Percentiles rank a stretch among this genome's conserved stretches.
phyloP scores from a whole-genome alignment of 345 rosid species.

The Camelina hispida region DNA sequence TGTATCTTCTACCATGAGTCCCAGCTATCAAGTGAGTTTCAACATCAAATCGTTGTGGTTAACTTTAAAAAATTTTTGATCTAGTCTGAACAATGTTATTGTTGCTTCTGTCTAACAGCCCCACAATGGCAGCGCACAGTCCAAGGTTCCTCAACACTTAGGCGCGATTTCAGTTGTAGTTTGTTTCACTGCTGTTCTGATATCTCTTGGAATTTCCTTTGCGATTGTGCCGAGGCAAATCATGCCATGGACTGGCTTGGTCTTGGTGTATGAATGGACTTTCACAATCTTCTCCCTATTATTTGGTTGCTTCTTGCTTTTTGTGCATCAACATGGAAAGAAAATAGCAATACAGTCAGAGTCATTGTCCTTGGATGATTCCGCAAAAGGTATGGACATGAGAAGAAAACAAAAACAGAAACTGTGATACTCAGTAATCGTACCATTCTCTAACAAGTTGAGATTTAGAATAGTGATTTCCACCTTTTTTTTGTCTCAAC shows the following conservation, averaged over 20 bases:
- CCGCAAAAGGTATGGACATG: slow-evolving; percentile 67
- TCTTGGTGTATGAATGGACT: slow-evolving; percentile 91
- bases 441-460: slow-evolving; percentile 2
- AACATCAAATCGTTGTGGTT: not conserved
- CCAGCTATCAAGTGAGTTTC: slow-evolving; percentile 59
- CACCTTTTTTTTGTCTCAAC: slow-evolving; percentile 26
- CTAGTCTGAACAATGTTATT: slow-evolving; percentile 2
- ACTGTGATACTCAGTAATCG: not conserved
- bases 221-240: slow-evolving; percentile 84
- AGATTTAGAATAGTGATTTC: slow-evolving; percentile 1
- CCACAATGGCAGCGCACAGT: slow-evolving; percentile 49
- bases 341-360: slow-evolving; percentile 57
- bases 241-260: slow-evolving; percentile 93
- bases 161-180: slow-evolving; percentile 67
- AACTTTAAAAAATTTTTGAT: not conserved
- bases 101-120: slow-evolving; percentile 47
- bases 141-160: slow-evolving; percentile 72
- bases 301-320: slow-evolving; percentile 73
- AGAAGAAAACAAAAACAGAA: slow-evolving; percentile 11
- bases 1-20: slow-evolving; percentile 56
- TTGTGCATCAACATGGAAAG: slow-evolving; percentile 70
- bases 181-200: slow-evolving; percentile 57
- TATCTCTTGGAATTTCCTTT: slow-evolving; percentile 66
- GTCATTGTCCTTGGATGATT: slow-evolving; percentile 59
- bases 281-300: slow-evolving; percentile 68